A percentile compares a stretch with the other conserved stretches of the same genome.
phyloP scores from a whole-genome alignment of 768 basidiomycete genomes.

The Serendipita sp. region DNA sequence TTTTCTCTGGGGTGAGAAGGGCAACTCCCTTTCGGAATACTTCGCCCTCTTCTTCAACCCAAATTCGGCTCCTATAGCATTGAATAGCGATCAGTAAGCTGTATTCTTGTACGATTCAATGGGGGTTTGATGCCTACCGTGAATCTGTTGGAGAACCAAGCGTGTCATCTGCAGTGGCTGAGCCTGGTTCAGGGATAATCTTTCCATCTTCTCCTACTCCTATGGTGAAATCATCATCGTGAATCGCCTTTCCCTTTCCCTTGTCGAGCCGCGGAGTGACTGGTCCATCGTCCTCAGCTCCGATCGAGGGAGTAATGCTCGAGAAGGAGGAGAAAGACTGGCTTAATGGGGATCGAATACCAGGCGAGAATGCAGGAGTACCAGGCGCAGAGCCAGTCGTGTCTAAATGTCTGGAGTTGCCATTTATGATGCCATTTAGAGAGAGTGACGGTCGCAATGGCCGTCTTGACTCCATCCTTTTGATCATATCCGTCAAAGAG shows the following conservation, averaged over 20 bases:
- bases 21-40: slow-evolving; percentile 84
- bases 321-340: slow-evolving; percentile 4
- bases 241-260: slow-evolving; percentile 41
- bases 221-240: slow-evolving; percentile 5
- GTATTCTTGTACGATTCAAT: too few relatives aligned
- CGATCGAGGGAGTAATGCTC: background rate
- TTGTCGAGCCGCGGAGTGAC: slow-evolving; percentile 58
- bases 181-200: slow-evolving; percentile 51
- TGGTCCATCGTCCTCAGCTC: slow-evolving; percentile 21
- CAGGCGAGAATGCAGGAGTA: slow-evolving; percentile 17
- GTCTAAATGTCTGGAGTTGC: background rate
- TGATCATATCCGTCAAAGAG: slow-evolving; percentile 40
- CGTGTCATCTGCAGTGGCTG: slow-evolving; percentile 13
- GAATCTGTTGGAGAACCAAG: slow-evolving; percentile 2
- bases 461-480: slow-evolving; percentile 26
- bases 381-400: background rate
- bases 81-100: slow-evolving; percentile 1
- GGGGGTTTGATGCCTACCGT: background rate
- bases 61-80: slow-evolving; percentile 44
- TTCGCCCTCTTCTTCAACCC: slow-evolving; percentile 92
- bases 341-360: slow-evolving; percentile 9
- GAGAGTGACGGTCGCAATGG: slow-evolving; percentile 12
- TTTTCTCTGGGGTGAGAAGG: slow-evolving; percentile 65
- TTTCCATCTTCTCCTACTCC: slow-evolving; percentile 11
- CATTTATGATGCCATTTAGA: background rate